These are phyloP conservation scores for Phoma sp. DNA, from an alignment of 2,329 filamentous ascomycete species.

Conservation along the genomic window DNA sequence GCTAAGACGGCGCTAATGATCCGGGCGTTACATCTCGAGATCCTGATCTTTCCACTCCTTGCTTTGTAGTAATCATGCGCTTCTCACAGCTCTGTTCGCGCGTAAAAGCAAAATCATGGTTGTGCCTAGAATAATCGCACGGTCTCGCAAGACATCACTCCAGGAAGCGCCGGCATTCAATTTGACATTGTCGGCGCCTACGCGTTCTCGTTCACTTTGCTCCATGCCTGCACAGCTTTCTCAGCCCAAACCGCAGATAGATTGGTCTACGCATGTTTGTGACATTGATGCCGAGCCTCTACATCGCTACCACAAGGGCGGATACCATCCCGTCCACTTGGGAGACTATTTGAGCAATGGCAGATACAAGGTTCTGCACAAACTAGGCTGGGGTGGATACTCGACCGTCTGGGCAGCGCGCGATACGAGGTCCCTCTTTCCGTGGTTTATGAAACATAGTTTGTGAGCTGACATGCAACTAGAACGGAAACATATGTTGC, in stretches of 20 bases:
- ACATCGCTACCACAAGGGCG: slow-evolving; percentile 24
- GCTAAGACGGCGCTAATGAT: background rate
- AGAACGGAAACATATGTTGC: slow-evolving; percentile 4
- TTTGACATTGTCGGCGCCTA: background rate
- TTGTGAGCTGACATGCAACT: background rate
- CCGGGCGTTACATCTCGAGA: background rate
- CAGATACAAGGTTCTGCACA: slow-evolving; percentile 32
- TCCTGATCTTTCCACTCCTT: background rate
- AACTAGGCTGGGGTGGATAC: slow-evolving; percentile 31
- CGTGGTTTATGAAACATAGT: no score
- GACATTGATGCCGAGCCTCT: slow-evolving; percentile 28
- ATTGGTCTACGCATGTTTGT: background rate
- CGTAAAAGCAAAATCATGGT: background rate
- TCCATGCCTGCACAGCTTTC: background rate
- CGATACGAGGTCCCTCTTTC: background rate
- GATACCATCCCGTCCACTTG: slow-evolving; percentile 28
- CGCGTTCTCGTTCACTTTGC: background rate
- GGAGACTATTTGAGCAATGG: slow-evolving; percentile 26
- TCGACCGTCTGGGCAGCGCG: slow-evolving; percentile 30
- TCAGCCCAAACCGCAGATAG: background rate
- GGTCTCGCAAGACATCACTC: background rate
- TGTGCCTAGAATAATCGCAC: background rate
- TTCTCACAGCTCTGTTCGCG: background rate
- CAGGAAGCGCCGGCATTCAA: background rate
- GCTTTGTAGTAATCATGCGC: background rate